Evolutionary conservation across 2,329 filamentous ascomycete species (phyloP).

Genomic region (Beauveria sp.): DNA sequence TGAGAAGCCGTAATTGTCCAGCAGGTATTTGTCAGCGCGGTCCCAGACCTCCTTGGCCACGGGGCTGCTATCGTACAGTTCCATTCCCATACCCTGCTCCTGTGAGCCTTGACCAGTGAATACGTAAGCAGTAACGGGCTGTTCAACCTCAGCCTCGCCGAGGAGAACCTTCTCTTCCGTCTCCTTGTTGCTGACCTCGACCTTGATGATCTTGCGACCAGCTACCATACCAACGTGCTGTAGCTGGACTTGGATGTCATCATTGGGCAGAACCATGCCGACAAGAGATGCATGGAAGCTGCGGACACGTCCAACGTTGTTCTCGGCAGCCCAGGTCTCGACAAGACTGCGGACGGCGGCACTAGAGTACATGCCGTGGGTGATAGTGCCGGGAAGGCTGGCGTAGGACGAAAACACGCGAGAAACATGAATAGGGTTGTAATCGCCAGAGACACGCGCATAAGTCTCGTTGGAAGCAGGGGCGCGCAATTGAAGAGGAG

Average conservation of each 20-base stretch:
- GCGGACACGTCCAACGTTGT: slow-evolving; percentile 92
- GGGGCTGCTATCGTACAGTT: slow-evolving; percentile 85
- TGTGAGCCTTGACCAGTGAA: slow-evolving; percentile 98
- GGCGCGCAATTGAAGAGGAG: slow-evolving; percentile 78
- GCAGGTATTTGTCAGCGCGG: slow-evolving; percentile 91
- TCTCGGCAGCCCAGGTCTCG: slow-evolving; percentile 98
- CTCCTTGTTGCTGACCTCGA: slow-evolving; percentile 91
- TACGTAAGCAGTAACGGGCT: slow-evolving; percentile 92
- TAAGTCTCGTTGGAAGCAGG: slow-evolving; percentile 97
- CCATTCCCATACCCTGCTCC: slow-evolving; percentile 99
- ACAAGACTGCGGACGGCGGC: slow-evolving; percentile 92
- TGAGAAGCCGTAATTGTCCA: slow-evolving; percentile 97
- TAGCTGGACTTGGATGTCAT: slow-evolving; percentile 88
- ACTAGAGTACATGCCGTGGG: slow-evolving; percentile 98
- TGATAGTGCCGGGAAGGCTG: slow-evolving; percentile 92
- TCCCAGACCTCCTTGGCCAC: slow-evolving; percentile 98
- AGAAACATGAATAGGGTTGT: slow-evolving; percentile 98
- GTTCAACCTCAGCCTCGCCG: slow-evolving; percentile 94
- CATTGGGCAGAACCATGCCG: slow-evolving; percentile 98
- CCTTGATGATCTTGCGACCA: slow-evolving; percentile 98
- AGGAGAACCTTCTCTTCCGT: slow-evolving; percentile 93
- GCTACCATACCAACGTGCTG: slow-evolving; percentile 97
- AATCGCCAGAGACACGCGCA: slow-evolving; percentile 93
- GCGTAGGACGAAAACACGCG: slow-evolving; percentile 95
- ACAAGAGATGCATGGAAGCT: slow-evolving; percentile 95